These are phyloP conservation scores for Chlorencoelia australis DNA, from an alignment of 2,329 filamentous ascomycete species.

Conservation along the genomic window DNA sequence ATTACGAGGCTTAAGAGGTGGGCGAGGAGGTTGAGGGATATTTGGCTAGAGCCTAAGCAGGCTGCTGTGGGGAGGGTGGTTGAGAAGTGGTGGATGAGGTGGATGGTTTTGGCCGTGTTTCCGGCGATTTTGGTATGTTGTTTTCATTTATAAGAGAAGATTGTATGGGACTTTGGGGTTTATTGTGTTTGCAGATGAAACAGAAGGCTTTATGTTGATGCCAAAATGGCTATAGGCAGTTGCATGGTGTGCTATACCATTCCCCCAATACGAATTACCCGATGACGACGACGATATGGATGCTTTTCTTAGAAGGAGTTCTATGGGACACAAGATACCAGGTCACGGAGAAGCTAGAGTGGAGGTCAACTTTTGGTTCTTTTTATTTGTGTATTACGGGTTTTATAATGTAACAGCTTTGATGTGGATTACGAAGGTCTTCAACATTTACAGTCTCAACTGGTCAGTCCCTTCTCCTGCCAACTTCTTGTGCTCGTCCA, in stretches of 20 bases:
- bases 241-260: constrained; percentile 54
- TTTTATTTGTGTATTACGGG: constrained; percentile 59
- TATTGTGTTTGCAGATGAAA: too few species aligned
- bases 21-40: constrained; percentile 33
- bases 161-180: not conserved
- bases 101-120: constrained; percentile 48
- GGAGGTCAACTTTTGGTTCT: constrained; percentile 63
- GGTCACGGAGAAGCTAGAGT: constrained; percentile 55
- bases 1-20: constrained; percentile 22
- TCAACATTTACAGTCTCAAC: constrained; percentile 61
- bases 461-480: constrained; percentile 32
- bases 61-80: constrained; percentile 47
- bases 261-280: constrained; percentile 50
- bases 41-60: constrained; percentile 53
- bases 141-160: not conserved
- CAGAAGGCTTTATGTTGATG: too few species aligned
- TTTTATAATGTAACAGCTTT: constrained; percentile 58
- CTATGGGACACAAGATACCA: constrained; percentile 35
- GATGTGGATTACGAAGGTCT: constrained; percentile 63
- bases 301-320: constrained; percentile 2
- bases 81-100: constrained; percentile 54
- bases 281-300: constrained; percentile 30
- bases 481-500: not conserved
- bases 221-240: constrained; percentile 38
- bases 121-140: constrained; percentile 49